phyloP scores from a whole-genome alignment of 139 green algal genomes.

The Haematococcus lacustris region DNA sequence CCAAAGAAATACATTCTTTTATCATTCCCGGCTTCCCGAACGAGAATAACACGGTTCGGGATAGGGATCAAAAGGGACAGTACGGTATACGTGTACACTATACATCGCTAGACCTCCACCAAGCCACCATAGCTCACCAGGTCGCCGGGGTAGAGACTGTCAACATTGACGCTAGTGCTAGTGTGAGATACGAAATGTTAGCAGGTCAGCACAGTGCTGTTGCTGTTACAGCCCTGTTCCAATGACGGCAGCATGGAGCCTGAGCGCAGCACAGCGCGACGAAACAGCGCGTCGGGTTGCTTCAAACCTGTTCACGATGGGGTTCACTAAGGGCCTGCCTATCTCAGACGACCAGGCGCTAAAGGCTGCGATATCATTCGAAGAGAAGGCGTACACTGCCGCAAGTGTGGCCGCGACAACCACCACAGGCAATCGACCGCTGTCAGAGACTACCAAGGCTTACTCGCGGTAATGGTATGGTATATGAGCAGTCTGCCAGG shows the following conservation, averaged over 20 bases:
- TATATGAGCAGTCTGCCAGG: neutral
- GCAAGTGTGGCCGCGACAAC: conserved; percentile 66
- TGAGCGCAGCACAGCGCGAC: conserved; percentile 44
- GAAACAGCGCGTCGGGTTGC: conserved; percentile 52
- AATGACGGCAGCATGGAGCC: conserved; percentile 35
- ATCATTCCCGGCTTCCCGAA: too few relatives aligned
- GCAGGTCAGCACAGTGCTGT: neutral
- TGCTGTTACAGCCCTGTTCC: neutral
- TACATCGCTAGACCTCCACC: too few relatives aligned
- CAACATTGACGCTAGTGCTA: too few relatives aligned
- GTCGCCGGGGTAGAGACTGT: too few relatives aligned
- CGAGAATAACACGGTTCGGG: too few relatives aligned
- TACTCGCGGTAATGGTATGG: conserved; percentile 34
- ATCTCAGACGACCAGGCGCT: conserved; percentile 39
- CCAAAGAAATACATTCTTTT: too few relatives aligned
- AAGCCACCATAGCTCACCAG: too few relatives aligned
- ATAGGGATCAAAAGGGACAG: too few relatives aligned
- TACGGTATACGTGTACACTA: too few relatives aligned
- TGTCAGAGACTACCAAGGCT: conserved; percentile 25
- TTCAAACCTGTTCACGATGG: conserved; percentile 52
- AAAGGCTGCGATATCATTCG: conserved; percentile 37
- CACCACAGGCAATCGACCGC: conserved; percentile 65
- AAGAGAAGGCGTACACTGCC: conserved; percentile 77
- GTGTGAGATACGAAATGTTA: too few relatives aligned
- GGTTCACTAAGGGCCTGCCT: conserved; percentile 40